Percentiles rank a stretch among this genome's conserved stretches.
Conservation (phyloP, 164 flowering plant genomes). For the Berberis thunbergii region DNA sequence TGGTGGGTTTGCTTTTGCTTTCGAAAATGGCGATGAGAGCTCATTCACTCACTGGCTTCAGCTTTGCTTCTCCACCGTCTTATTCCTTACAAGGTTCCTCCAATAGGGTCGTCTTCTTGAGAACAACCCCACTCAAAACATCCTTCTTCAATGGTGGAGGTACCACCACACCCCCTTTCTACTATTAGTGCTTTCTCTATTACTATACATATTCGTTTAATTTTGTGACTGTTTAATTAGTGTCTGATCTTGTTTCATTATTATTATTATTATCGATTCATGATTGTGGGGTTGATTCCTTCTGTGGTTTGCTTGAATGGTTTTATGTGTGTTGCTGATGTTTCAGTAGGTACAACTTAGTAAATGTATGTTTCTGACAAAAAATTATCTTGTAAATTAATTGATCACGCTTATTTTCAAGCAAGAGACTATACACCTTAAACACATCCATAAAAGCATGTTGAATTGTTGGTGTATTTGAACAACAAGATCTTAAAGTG, state of each 20-base stretch:
- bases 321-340: neutral
- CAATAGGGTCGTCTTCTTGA: neutral
- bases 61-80: neutral
- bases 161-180: neutral
- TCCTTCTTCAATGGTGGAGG: constrained; percentile 1
- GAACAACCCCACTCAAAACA: neutral
- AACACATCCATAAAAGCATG: too few species aligned
- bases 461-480: too few species aligned
- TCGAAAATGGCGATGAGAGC: constrained; percentile 2
- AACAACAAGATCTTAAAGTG: too few species aligned
- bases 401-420: too few species aligned
- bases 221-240: neutral
- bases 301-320: neutral
- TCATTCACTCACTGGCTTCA: neutral
- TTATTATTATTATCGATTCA: neutral
- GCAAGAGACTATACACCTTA: too few species aligned
- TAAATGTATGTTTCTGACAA: too few species aligned
- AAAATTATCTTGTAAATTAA: too few species aligned
- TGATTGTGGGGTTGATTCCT: neutral
- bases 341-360: too few species aligned
- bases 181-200: neutral
- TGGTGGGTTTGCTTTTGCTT: too few species aligned
- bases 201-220: neutral
- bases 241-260: neutral
- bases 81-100: neutral